Evolutionary conservation across 257 asterid genomes (phyloP), one percentile per base, ranked within the genome.

Genomic region (Lithospermum erythrorhizon): DNA sequence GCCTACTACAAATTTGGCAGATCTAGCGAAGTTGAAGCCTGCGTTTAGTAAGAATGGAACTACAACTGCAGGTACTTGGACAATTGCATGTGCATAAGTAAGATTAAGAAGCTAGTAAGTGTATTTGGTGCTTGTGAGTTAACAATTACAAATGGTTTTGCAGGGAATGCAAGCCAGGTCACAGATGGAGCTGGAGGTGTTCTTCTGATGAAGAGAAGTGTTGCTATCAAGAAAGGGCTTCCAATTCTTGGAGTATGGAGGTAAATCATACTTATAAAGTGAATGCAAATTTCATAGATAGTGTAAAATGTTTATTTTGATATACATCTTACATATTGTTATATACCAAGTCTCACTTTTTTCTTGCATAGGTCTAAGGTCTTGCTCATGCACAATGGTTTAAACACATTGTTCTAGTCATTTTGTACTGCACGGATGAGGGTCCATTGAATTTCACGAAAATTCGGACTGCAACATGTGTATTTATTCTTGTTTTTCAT

Each of bases 181-280:
- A 87, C 90, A 65, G 97, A 90, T 70, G 97, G 96, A 49, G 97
- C 97, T 51, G 97, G 85, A 65, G 97, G 94, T 66, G 97, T 90
- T 65, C 97, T 90, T 65, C 89, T 90, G 65, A 90, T 87, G 97
- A 90, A 78, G 78, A 84, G 97, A 75, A 87, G 94, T 59, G 53
- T 78, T 56, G 97, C 97, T 14, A 53, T 66, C 68, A 69, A 82
- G 59, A 90, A 85, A 76, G 91, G 96, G 61, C 81, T 90, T 71
- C 95, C 91, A 3, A 73, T 90, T 80, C 89, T 87, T 58, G 97
- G 97, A 17, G 68, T 82, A 53, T 82, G 83, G 83, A 79, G 97
- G 97, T 87, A 63, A 52, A 37, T 41, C 18, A 41, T 41, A 41
- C 55, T 72, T 47, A 13, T 23, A n/a, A 45, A 18, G 15, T 21